A percentile compares a stretch with the other conserved stretches of the same genome.
phyloP scores from a whole-genome alignment of 2,329 filamentous ascomycete species.

The Neospermospora avenae region DNA sequence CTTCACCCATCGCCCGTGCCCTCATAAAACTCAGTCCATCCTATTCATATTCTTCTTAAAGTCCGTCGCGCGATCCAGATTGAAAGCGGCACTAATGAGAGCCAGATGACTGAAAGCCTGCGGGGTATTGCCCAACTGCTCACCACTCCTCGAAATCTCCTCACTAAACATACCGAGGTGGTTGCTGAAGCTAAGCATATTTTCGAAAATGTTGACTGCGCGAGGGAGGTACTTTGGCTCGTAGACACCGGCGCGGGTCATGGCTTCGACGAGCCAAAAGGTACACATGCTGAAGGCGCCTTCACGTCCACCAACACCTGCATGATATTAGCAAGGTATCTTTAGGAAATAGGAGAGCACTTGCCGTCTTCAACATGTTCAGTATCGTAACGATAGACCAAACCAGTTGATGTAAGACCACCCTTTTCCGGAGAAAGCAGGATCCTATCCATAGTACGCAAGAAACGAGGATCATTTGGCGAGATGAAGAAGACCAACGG shows the following conservation, averaged over 20 bases:
- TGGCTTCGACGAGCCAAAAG: conserved; percentile 77
- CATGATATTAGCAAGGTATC: conserved; percentile 16
- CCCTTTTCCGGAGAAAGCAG: conserved; percentile 70
- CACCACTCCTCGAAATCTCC: conserved; percentile 70
- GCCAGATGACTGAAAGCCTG: conserved; percentile 77
- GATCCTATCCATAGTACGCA: conserved; percentile 69
- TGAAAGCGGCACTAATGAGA: conserved; percentile 74
- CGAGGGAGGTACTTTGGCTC: conserved; percentile 60
- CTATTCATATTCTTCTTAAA: conserved; percentile 3
- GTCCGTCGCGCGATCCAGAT: conserved; percentile 55
- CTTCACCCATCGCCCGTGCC: no score
- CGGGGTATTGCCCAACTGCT: conserved; percentile 76
- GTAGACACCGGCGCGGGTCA: conserved; percentile 65
- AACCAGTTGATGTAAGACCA: conserved; percentile 69
- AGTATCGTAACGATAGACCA: conserved; percentile 74
- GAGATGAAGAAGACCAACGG: conserved; percentile 78
- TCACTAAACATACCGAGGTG: conserved; percentile 77
- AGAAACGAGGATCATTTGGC: conserved; percentile 73
- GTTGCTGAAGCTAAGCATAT: conserved; percentile 73
- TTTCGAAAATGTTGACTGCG: conserved; percentile 71
- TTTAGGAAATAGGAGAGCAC: background rate
- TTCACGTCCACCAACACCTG: conserved; percentile 70
- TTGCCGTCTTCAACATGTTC: conserved; percentile 65
- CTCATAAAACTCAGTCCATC: background rate
- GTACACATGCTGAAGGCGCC: conserved; percentile 80